Evolutionary conservation across 2,329 filamentous ascomycete species (phyloP), one percentile per base, ranked within the genome.

Genomic region (Fusarium chaquense): DNA sequence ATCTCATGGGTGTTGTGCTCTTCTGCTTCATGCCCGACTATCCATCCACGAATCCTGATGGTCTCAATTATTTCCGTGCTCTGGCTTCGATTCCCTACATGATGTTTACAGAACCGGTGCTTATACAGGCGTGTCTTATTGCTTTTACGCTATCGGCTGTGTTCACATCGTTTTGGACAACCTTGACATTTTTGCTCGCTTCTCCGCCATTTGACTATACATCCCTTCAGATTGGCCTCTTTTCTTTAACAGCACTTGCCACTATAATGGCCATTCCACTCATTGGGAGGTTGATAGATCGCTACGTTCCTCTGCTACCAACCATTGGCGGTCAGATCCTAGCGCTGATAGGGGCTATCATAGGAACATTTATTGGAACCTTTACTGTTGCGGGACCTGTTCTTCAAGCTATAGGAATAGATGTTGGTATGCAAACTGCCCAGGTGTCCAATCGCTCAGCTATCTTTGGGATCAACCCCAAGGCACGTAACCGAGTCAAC

Each of bases 21-120:
- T 94, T 87, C 82, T 76, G 89, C 45, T 92, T 89, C 78, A 91
- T 96, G 90, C 92, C 92, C 0, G 91, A 94, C 76, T 96, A 96
- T 70, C 93, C 92, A 0, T 85, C 87, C 3, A 91, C 91, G 6
- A 94, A 94, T 75, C 89, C 88, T 0, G 80, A 82, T 2, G 87
- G 88, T 0, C 78, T 91, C 16, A 87, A 87, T 63, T 95, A 94
- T 76, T 85, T 88, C 65, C 80, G 82, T 2, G 88, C 92, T 67
- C 82, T 95, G 5, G 85, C 83, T 77, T 87, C 85, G 32, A 93
- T 95, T 26, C 74, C 89, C 3, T 78, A 84, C 28, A 87, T 95
- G 78, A 80, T 92, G 43, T 79, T 87, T 49, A 86, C 84, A 6
- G 85, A 94, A 49, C 91, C 93, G 0, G 80, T 92, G 1, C 84